Evolutionary conservation across 2,329 filamentous ascomycete genomes (phyloP).

Genomic region (Lasiodiplodia gonubiensis): DNA sequence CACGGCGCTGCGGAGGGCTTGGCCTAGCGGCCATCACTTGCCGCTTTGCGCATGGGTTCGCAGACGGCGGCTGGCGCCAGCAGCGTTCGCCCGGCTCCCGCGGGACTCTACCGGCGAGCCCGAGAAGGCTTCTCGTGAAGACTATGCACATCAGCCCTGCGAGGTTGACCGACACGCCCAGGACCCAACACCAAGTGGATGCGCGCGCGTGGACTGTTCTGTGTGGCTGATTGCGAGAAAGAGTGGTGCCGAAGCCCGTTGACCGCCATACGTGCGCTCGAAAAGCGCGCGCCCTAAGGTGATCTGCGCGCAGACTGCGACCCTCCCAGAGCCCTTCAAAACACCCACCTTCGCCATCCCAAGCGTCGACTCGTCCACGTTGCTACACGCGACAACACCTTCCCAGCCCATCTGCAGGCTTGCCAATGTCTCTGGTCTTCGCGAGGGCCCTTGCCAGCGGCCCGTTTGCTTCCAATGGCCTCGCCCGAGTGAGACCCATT

Average conservation of each 20-base stretch:
- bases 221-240: not conserved
- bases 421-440: slow-evolving; percentile 27
- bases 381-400: slow-evolving; percentile 13
- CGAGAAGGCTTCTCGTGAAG: not conserved
- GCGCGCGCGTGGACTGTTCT: slow-evolving; percentile 14
- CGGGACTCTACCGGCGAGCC: slow-evolving; percentile 4
- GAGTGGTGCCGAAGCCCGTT: slow-evolving; percentile 9
- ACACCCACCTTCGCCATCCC: slow-evolving; percentile 15
- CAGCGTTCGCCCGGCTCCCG: not conserved
- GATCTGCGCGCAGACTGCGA: slow-evolving; percentile 1
- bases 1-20: slow-evolving; percentile 2
- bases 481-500: slow-evolving; percentile 33
- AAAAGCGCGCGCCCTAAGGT: slow-evolving; percentile 1
- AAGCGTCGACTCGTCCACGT: slow-evolving; percentile 1
- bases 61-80: not conserved
- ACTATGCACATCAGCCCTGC: not conserved
- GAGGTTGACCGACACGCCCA: not conserved
- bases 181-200: slow-evolving; percentile 13
- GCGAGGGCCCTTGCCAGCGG: slow-evolving; percentile 27
- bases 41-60: not conserved
- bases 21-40: not conserved
- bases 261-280: slow-evolving; percentile 19
- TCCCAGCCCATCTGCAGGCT: slow-evolving; percentile 15
- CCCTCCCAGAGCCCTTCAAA: slow-evolving; percentile 23
- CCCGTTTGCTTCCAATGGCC: slow-evolving; percentile 39